phyloP scores from a whole-genome alignment of 768 basidiomycete genomes.

The Termitomyces sp. region DNA sequence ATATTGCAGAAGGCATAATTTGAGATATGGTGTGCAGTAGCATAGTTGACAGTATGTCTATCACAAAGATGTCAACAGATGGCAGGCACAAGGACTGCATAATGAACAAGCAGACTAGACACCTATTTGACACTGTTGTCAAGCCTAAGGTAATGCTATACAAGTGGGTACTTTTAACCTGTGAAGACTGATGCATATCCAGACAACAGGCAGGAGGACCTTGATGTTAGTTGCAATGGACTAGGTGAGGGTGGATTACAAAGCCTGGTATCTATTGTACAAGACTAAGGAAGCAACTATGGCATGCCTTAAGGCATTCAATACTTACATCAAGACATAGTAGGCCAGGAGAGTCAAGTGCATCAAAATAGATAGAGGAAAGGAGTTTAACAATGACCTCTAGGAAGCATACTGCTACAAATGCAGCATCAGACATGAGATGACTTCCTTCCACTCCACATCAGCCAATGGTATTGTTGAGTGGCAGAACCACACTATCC shows the following conservation, averaged over 20 bases:
- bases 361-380: no score
- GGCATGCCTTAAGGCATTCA: neutral
- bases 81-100: neutral
- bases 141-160: neutral
- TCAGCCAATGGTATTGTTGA: no score
- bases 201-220: neutral
- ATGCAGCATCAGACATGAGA: no score
- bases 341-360: no score
- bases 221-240: neutral
- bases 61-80: neutral
- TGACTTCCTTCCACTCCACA: no score
- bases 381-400: no score
- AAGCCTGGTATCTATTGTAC: neutral
- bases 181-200: neutral
- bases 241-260: neutral
- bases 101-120: neutral
- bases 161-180: neutral
- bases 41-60: neutral
- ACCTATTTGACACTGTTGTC: neutral
- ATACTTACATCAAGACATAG: neutral
- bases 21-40: neutral
- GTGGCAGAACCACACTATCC: no score
- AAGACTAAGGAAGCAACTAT: neutral
- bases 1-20: neutral
- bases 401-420: no score